Evolutionary conservation across 1,284 basidiomycete species (phyloP), one percentile per base, ranked within the genome.

Genomic region (Boletus albobrunnescens): DNA sequence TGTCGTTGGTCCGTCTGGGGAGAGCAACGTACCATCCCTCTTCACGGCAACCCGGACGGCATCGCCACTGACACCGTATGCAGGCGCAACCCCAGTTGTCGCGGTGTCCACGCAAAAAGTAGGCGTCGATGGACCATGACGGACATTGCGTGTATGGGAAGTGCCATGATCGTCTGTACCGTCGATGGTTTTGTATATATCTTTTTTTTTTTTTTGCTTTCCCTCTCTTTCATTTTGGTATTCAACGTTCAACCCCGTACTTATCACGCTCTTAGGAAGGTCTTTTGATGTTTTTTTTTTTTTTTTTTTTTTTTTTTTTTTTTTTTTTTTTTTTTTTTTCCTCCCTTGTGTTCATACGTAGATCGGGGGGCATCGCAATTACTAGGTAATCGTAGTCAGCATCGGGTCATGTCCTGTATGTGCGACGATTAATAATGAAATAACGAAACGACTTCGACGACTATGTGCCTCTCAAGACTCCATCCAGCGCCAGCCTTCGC

Each of bases 1-100:
- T 5, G 9, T 42, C 5, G 43, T 45, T 33, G 53, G 36, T 5
- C 35, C 36, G 7, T 19, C 47, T 2, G 63, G 54, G 16, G 63
- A 65, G 27, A 36, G 26, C 32, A 35, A 16, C 7, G 35, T 31
- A 6, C 22, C 55, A 6, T 40, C 60, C 20, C 40, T 59, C 13
- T 65, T 61, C 14, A 22, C 46, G 27, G 19, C 38, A 3, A 47
- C 24, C 7, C 59, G 60, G 39, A 61, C 64, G 20, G 47, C 56
- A 12, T 64, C 64, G 6, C 60, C 64, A 14, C 35, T 65, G 36
- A 65, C 61, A 36, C 47, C 61, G 5, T 56, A 58, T 35, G 36
- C 36, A 7, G 45, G 44, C 4, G 23, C 30, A 11, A 51, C 44
- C 0, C 43, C 56, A 13, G 31, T 50, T 26, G 26, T 50, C 8